Evolutionary conservation across 1,139 yeast species (phyloP).

Genomic region (Taphrina confusa): DNA sequence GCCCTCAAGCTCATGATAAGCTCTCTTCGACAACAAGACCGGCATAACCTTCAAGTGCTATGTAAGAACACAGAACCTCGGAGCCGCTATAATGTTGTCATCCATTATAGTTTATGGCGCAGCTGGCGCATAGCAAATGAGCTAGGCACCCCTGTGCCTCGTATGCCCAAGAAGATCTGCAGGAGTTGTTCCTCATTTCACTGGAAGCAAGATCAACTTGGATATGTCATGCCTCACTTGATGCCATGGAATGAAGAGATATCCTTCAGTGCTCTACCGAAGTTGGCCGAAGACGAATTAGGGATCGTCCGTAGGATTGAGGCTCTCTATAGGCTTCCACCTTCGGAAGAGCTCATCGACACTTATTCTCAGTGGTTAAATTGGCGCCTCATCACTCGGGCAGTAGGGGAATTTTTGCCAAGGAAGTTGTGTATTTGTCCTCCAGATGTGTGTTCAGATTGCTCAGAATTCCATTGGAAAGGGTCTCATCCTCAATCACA

Average conservation of each 20-base stretch:
- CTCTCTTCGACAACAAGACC: no score
- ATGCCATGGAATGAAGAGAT: not conserved
- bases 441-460: not conserved
- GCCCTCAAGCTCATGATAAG: no score
- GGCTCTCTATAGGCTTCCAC: not conserved
- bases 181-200: not conserved
- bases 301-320: not conserved
- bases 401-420: not conserved
- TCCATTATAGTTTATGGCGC: not conserved
- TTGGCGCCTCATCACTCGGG: not conserved
- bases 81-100: no score
- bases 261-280: no score
- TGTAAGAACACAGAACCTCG: no score
- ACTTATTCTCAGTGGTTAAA: conserved; percentile 2
- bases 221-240: not conserved
- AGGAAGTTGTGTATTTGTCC: not conserved
- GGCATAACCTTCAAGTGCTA: no score
- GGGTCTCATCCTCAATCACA: not conserved
- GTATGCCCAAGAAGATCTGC: not conserved
- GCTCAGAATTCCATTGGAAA: not conserved
- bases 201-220: not conserved
- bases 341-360: not conserved
- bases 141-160: not conserved
- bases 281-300: no score
- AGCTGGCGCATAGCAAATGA: not conserved